phyloP scores from a whole-genome alignment of 2,329 filamentous ascomycete genomes.

The Emmonsiellopsis sp. region DNA sequence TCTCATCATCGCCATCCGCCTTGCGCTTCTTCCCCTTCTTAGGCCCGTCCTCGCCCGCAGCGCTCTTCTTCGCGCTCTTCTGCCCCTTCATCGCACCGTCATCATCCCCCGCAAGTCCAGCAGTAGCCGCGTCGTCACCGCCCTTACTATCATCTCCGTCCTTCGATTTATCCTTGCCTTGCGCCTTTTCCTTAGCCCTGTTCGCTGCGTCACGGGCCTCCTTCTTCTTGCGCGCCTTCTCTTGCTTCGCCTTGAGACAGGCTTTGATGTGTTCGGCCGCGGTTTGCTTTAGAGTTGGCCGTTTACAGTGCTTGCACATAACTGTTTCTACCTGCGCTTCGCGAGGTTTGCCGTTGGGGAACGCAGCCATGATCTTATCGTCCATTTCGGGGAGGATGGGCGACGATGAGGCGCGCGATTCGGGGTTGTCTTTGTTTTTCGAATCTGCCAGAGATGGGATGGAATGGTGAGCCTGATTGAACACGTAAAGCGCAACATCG shows the following conservation, averaged over 20 bases:
- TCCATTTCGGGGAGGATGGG: constrained; percentile 53
- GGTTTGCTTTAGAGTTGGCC: constrained; percentile 66
- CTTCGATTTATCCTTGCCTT: constrained; percentile 37
- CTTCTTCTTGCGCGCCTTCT: constrained; percentile 69
- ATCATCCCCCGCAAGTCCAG: neutral
- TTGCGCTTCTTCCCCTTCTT: constrained; percentile 71
- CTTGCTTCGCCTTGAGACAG: constrained; percentile 76
- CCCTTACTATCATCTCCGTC: constrained; percentile 33
- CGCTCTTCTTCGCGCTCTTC: constrained; percentile 58
- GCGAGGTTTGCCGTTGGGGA: constrained; percentile 70
- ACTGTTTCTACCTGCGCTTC: constrained; percentile 72
- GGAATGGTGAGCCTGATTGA: neutral
- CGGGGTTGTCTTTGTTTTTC: constrained; percentile 17
- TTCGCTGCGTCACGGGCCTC: constrained; percentile 64
- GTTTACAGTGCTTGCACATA: constrained; percentile 90
- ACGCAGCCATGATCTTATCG: constrained; percentile 66
- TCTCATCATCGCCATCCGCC: constrained; percentile 55
- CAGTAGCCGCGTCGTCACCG: constrained; percentile 23
- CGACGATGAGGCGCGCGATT: constrained; percentile 28
- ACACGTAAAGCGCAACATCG: neutral
- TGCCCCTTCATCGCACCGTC: constrained; percentile 44
- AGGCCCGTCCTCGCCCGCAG: constrained; percentile 46
- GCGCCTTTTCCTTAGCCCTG: constrained; percentile 45
- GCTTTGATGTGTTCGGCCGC: constrained; percentile 72
- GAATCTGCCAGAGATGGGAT: constrained; percentile 4